Conservation (phyloP, 352 stramenopile species). For the Hyaloperonospora brassicae region DNA sequence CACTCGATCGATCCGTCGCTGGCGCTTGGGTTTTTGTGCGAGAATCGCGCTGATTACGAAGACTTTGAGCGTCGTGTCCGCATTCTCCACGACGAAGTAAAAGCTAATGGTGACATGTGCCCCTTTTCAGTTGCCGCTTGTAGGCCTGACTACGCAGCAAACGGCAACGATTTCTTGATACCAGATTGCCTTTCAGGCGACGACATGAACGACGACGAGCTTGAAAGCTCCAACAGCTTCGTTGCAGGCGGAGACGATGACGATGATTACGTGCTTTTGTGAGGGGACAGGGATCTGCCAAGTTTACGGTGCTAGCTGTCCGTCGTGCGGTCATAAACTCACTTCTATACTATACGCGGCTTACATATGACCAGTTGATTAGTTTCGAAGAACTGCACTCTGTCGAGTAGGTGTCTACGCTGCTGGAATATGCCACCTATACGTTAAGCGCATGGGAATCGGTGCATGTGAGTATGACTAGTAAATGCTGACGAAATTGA, state of each 20-base stretch:
- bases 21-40: constrained; percentile 90
- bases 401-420: too few relatives aligned
- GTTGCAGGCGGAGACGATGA: constrained; percentile 36
- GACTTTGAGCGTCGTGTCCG: constrained; percentile 55
- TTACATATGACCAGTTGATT: too few relatives aligned
- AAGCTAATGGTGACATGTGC: constrained; percentile 37
- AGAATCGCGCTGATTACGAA: constrained; percentile 57
- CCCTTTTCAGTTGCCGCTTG: constrained; percentile 56
- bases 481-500: too few relatives aligned
- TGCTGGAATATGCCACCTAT: too few relatives aligned
- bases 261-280: constrained; percentile 72
- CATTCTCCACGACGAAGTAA: constrained; percentile 34
- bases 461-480: too few relatives aligned
- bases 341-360: too few relatives aligned
- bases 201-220: constrained; percentile 47
- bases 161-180: constrained; percentile 37
- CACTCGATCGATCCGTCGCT: constrained; percentile 90
- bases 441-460: too few relatives aligned
- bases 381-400: too few relatives aligned
- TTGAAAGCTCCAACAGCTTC: constrained; percentile 9
- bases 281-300: constrained; percentile 2
- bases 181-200: constrained; percentile 56
- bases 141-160: constrained; percentile 52
- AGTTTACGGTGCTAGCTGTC: too few relatives aligned
- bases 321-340: too few relatives aligned